A percentile compares a stretch with the other conserved stretches of the same genome.
These are phyloP conservation scores for Punctularia strigosozonata DNA, from an alignment of 768 basidiomycete species.

Conservation along the genomic window DNA sequence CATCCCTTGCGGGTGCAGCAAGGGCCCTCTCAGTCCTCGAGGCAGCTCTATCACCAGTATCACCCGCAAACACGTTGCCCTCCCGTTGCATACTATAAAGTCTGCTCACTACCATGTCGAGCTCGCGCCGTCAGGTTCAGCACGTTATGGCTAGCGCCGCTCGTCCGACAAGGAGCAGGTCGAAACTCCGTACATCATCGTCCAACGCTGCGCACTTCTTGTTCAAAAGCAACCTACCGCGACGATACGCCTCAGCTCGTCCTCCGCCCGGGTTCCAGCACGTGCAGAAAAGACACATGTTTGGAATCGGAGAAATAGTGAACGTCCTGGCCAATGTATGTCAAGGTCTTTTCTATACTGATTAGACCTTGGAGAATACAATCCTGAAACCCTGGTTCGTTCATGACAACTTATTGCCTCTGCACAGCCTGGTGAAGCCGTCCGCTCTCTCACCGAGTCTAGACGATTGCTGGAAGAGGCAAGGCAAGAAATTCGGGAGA, in stretches of 20 bases:
- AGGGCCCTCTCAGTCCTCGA: too few species aligned
- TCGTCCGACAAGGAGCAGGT: too few species aligned
- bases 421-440: conserved; percentile 61
- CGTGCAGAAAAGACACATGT: conserved; percentile 58
- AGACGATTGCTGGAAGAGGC: conserved; percentile 68
- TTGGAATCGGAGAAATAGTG: conserved; percentile 72
- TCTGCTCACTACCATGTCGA: too few species aligned
- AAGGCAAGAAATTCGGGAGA: conserved; percentile 60
- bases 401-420: neutral
- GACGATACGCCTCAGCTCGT: neutral
- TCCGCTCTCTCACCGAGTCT: conserved; percentile 72
- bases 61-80: too few species aligned
- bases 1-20: too few species aligned
- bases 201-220: neutral
- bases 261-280: conserved; percentile 38
- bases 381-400: neutral
- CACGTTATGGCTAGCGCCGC: too few species aligned
- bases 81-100: too few species aligned
- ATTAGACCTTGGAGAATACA: too few species aligned
- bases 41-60: too few species aligned
- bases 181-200: neutral
- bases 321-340: conserved; percentile 65
- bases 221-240: conserved; percentile 1
- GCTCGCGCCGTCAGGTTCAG: too few species aligned
- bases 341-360: conserved; percentile 5